Conservation (phyloP, 495 filamentous ascomycete genomes). For the Penicillium cosmopolitanum region DNA sequence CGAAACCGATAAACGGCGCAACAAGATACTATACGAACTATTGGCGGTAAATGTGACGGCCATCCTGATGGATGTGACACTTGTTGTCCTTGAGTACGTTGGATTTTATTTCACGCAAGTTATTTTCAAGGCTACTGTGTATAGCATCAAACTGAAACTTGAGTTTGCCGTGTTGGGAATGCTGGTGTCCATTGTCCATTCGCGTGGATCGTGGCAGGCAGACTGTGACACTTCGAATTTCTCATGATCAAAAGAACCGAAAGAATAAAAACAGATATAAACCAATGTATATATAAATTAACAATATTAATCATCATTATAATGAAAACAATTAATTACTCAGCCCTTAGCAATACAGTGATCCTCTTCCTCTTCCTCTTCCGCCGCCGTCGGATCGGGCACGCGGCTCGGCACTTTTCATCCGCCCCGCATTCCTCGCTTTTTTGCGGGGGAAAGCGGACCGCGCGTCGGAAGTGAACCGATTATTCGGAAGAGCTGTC, state of each 20-base stretch:
- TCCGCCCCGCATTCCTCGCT: constrained; percentile 10
- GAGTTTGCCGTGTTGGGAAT: constrained; percentile 55
- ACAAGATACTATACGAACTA: constrained; percentile 44
- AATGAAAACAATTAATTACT: not conserved
- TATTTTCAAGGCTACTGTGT: constrained; percentile 50
- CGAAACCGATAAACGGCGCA: constrained; percentile 32
- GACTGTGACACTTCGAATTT: constrained; percentile 13
- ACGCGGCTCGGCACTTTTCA: constrained; percentile 13
- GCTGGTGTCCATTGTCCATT: constrained; percentile 27
- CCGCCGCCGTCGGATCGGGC: constrained; percentile 18
- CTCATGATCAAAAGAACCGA: not conserved
- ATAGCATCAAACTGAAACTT: constrained; percentile 59
- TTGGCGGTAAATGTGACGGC: constrained; percentile 48
- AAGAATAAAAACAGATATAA: not conserved
- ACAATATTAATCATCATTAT: not conserved
- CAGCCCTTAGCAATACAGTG: not conserved
- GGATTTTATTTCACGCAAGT: constrained; percentile 52
- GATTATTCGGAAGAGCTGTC: not conserved
- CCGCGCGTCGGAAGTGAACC: constrained; percentile 17
- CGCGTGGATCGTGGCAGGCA: constrained; percentile 27
- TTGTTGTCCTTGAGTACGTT: constrained; percentile 51
- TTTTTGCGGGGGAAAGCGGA: constrained; percentile 4
- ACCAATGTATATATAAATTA: not conserved
- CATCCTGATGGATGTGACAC: constrained; percentile 46
- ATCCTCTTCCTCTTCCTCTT: too few species aligned